Base-by-base conservation (phyloP, 805 yeast species). In the Wickerhamiella dianesei region DNA sequence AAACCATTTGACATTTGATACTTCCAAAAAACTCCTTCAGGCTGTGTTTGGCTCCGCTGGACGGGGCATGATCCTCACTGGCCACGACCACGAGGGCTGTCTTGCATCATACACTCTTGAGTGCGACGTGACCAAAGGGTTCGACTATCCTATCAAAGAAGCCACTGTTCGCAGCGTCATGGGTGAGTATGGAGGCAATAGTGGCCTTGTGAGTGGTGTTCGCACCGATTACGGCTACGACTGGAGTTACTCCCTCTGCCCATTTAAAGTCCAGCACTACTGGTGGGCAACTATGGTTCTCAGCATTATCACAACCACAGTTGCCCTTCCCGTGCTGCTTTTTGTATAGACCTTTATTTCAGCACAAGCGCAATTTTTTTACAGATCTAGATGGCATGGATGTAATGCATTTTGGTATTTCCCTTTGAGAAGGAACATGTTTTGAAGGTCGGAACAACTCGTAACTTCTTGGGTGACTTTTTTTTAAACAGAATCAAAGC, bases 1-100 rank as follows among this genome's bases (percentile, higher is more conserved):
- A 56, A 92, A 92, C 64, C 96, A 86, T 64, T 66, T 92, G 36
- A 73, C 82, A 22, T 66, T 70, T 51, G 81, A 79, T 4, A 72
- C 81, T 0, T 66, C 89, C 2, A 81, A 80, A 58, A 68, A 71
- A 50, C 79, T 89, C 1, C 63, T 92, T 53, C 72, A 82, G 54
- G 70, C 79, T n/a, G 71, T 84, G 14, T 89, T 89, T 60, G 75
- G 75, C 36, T 74, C 74, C 54, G 64, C 69, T 6, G 74, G 76
- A 19, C 51, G 53, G 21, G 97, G 97, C 18, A 69, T 89, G 8
- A 77, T 92, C 2, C 65, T 89, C 39, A 84, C 95, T 0, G 98
- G 98, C 1, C 98, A 92, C 64, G 98, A 92, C 59, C 98, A 92
- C 59, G 88, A 80, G 53, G 98, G 98, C 1, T 92, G 98, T 60